Evolutionary conservation across 2,329 filamentous ascomycete genomes (phyloP), one percentile per base, ranked within the genome.

Genomic region (Fusarium citri): DNA sequence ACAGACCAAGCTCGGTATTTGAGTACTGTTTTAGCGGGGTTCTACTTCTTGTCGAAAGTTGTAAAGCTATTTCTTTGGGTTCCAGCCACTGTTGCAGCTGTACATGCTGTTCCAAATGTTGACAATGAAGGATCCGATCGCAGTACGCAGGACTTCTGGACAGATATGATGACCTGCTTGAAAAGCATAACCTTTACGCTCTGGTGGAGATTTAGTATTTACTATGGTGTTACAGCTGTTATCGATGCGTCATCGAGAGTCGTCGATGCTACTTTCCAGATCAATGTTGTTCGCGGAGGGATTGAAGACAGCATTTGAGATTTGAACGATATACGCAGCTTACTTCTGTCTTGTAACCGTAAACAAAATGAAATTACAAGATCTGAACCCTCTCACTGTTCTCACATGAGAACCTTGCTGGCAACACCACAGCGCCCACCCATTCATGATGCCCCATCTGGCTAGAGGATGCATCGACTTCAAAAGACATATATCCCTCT

Each of bases 301-400:
- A 11, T n/a, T 47, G 18, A n/a, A 6, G 14, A 28, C 6, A n/a
- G 18, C 6, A 37, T n/a, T 0, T 37, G 10, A 37, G 5, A 18
- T 11, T 2, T 0, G 5, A 34, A 18, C 1, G 8, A 18, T 5
- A 3, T 18, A 34, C 8, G 8, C 0, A 5, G 16, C 0, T 34
- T 6, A 10, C 15, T 9, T 31, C 3, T 16, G 8, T 31, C 0
- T 5, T 16, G 9, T 5, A 16, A 8, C n/a, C n/a, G n/a, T n/a
- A n/a, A n/a, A n/a, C 8, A 5, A 34, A 9, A 34, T 10, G 30
- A 34, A 10, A 34, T 9, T 34, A 48, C 25, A 12, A 18, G 14
- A 34, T 23, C 6, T 31, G 14, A 20, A 34, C 9, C 5, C 9
- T 30, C 46, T 30, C 18, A 12, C 8, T 31, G 14, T 34, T 23